These are phyloP conservation scores for Fusarium fracticaudum DNA, from an alignment of 2,329 filamentous ascomycete genomes.

Conservation along the genomic window DNA sequence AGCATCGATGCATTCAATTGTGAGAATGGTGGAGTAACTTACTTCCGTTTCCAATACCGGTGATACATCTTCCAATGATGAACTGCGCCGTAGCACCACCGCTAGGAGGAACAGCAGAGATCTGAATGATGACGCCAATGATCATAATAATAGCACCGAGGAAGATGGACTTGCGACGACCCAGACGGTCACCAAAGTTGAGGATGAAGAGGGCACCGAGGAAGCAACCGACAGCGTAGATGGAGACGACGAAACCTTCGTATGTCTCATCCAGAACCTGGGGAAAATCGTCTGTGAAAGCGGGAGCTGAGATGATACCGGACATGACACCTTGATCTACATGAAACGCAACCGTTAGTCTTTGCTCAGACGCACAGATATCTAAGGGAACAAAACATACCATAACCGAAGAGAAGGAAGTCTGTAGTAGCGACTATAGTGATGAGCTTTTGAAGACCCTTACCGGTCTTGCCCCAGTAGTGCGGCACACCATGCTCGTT, in stretches of 20 bases:
- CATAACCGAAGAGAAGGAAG: constrained; percentile 31
- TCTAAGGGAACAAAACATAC: background rate
- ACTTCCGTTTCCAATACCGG: constrained; percentile 62
- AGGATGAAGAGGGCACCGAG: constrained; percentile 60
- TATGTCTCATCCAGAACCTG: constrained; percentile 53
- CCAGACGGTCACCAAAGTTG: constrained; percentile 62
- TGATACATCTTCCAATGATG: constrained; percentile 61
- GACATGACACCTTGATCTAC: constrained; percentile 63
- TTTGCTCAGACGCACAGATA: constrained; percentile 33
- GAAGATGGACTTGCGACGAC: constrained; percentile 64
- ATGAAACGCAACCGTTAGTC: background rate
- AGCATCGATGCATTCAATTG: background rate
- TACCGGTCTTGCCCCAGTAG: constrained; percentile 34
- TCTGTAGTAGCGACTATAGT: constrained; percentile 32
- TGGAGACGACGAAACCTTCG: constrained; percentile 60
- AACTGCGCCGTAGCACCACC: constrained; percentile 55
- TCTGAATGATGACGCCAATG: constrained; percentile 69
- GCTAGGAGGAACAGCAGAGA: constrained; percentile 51
- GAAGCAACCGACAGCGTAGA: constrained; percentile 64
- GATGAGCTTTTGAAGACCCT: constrained; percentile 25
- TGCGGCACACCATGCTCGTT: constrained; percentile 24
- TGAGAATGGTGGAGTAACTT: accelerated
- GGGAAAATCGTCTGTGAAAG: constrained; percentile 60
- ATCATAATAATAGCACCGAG: constrained; percentile 66
- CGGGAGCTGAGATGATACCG: constrained; percentile 61